Conservation (phyloP, 2,329 filamentous ascomycete genomes). For the Monilinia aucupariae region DNA sequence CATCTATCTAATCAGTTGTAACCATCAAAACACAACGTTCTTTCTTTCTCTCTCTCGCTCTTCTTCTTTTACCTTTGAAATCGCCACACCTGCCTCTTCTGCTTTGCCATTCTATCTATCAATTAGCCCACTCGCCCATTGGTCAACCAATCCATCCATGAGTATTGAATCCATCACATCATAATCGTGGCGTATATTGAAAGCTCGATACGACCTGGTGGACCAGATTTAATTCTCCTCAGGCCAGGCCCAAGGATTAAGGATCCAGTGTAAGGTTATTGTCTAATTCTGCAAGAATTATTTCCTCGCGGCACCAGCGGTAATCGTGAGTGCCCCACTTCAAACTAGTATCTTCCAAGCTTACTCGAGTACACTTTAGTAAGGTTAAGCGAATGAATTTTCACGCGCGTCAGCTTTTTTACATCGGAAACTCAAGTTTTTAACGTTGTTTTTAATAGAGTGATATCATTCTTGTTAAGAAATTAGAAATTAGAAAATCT, state of each 20-base stretch:
- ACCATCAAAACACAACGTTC: neutral
- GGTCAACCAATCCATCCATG: neutral
- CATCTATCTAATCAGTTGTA: neutral
- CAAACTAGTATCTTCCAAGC: too few relatives aligned
- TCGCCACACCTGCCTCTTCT: neutral
- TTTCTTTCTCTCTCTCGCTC: too few relatives aligned
- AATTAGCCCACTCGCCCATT: neutral
- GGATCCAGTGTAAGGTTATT: neutral
- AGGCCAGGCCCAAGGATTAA: too few relatives aligned
- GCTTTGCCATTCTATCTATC: too few relatives aligned
- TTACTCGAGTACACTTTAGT: too few relatives aligned
- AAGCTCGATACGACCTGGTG: neutral
- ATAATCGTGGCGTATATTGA: neutral
- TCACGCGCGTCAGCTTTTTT: too few relatives aligned
- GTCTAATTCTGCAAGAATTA: neutral
- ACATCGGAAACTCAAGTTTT: too few relatives aligned
- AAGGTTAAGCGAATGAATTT: too few relatives aligned
- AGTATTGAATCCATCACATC: neutral
- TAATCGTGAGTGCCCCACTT: neutral
- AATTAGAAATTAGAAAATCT: too few relatives aligned
- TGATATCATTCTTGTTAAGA: too few relatives aligned
- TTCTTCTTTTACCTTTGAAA: neutral
- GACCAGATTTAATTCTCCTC: too few relatives aligned
- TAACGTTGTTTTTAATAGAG: too few relatives aligned
- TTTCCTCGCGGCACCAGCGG: slow-evolving; percentile 8